phyloP scores from a whole-genome alignment of 2,329 filamentous ascomycete species.

The Colletotrichum musicola region DNA sequence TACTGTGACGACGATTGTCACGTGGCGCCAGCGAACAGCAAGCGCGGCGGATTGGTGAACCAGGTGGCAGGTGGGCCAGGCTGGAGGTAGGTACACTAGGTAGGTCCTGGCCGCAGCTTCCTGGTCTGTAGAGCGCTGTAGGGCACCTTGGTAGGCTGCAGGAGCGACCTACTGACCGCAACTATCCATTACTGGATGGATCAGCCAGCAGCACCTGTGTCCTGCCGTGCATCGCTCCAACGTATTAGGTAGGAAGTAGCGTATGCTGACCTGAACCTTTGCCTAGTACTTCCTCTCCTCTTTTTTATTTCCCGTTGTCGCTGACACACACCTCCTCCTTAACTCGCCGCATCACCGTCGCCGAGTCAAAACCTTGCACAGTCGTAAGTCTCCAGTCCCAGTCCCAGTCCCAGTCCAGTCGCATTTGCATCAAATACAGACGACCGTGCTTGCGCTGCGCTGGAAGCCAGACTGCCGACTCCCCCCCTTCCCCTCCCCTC shows the following conservation, averaged over 20 bases:
- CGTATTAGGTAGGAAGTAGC: too few species aligned
- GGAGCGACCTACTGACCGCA: too few species aligned
- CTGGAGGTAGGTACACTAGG: not conserved
- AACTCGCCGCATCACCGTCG: too few species aligned
- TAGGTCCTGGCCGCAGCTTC: not conserved
- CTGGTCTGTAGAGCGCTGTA: not conserved
- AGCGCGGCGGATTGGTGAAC: not conserved
- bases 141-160: too few species aligned
- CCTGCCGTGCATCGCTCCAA: too few species aligned
- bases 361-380: too few species aligned
- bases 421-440: not conserved
- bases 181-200: too few species aligned
- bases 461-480: conserved; percentile 10
- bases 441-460: not conserved
- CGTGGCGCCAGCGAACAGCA: conserved; percentile 23
- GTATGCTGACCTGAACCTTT: too few species aligned
- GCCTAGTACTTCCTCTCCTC: too few species aligned
- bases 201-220: too few species aligned
- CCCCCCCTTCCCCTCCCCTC: not conserved
- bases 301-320: too few species aligned
- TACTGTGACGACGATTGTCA: conserved; percentile 18
- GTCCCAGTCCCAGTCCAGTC: not conserved
- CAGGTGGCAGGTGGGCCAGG: conserved; percentile 12
- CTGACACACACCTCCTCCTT: too few species aligned
- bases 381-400: not conserved